Base-by-base conservation (phyloP, 345 rosid genomes). In the Linum trigynum region DNA sequence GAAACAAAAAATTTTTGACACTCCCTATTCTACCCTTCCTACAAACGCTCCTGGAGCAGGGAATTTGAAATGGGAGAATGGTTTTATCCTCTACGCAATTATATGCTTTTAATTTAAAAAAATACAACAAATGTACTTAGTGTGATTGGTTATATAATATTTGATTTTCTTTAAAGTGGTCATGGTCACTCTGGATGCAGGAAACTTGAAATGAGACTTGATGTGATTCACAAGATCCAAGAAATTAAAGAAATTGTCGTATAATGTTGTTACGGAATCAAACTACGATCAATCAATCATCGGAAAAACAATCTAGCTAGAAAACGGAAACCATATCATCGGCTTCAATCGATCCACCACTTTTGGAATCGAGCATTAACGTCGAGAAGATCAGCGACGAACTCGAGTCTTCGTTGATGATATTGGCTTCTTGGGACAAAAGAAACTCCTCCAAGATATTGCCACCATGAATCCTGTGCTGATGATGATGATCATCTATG, bases 271-370 rank as follows among this genome's bases (percentile, higher is more conserved):
- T 23, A 23, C 32, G 32, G 1, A 23, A 23, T 23, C 32, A 23
- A 23, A 23, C 32, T 23, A 23, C 32, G 32, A 45, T 45, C 8
- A 7, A 1, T 15, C 14, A 48, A 15, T 48, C 53, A 48, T 82
- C 86, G 62, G 86, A 85, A 69, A 91, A 85, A 83, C 81, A 88
- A 59, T 79, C 90, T 61, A 82, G 86, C 90, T 61, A 82, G 86
- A 71, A 86, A 78, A 74, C 77, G 82, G 63, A 61, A 69, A 72
- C 40, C 69, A 36, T 23, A 36, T 23, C 32, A 23, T 1, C 32
- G 32, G 1, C 32, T 23, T 23, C 0, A 1, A 23, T 23, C 32
- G 77, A 74, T 38, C 58, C 66, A 64, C 74, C 74, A 68, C 67
- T 67, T 53, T 81, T 78, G 41, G 66, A 40, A 16, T 77, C 81